Evolutionary conservation across 2,329 filamentous ascomycete species (phyloP).

Genomic region (Harringtonia lauricola): DNA sequence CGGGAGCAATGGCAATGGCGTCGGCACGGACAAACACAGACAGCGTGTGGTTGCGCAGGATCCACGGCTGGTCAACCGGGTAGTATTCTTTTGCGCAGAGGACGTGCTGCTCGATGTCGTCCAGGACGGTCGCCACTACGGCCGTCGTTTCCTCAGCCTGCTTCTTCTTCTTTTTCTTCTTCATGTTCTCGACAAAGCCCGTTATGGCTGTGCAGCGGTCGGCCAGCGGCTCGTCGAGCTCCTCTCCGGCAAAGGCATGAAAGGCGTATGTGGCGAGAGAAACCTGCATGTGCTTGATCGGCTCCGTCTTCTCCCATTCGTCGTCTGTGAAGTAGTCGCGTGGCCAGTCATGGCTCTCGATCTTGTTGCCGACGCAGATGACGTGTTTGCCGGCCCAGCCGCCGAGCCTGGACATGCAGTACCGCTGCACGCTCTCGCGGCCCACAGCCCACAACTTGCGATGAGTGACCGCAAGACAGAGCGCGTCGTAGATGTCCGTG

Average conservation of each 20-base stretch:
- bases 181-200: too few relatives aligned
- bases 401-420: neutral
- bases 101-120: neutral
- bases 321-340: neutral
- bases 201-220: too few relatives aligned
- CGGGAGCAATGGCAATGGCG: neutral
- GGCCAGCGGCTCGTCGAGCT: too few relatives aligned
- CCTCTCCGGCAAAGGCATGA: too few relatives aligned
- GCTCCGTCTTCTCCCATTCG: too few relatives aligned
- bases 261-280: neutral
- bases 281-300: neutral
- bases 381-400: neutral
- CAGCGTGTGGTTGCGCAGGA: neutral
- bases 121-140: too few relatives aligned
- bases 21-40: neutral
- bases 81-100: neutral
- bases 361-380: neutral
- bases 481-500: too few relatives aligned
- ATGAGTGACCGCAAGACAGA: too few relatives aligned
- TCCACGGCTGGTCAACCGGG: neutral
- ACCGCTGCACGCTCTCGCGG: neutral
- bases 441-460: neutral
- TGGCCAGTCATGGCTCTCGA: neutral
- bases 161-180: neutral
- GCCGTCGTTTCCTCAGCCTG: too few relatives aligned